Evolutionary conservation across 805 yeast genomes (phyloP).

Genomic region (Tetrapisispora nanseiensis): DNA sequence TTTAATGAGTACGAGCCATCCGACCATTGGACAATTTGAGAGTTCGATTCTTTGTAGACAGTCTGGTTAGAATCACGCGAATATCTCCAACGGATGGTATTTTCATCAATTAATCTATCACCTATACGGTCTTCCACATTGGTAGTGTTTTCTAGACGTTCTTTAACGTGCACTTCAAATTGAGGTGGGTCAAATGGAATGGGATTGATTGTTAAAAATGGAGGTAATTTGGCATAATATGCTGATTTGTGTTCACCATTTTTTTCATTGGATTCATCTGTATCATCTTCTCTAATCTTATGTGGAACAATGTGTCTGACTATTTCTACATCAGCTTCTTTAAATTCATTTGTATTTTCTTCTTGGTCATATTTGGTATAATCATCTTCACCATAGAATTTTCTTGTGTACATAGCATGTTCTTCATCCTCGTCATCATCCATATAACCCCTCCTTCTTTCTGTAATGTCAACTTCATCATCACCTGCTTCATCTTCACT

Average conservation of each 20-base stretch:
- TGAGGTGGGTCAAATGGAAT: constrained; percentile 74
- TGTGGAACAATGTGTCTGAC: constrained; percentile 38
- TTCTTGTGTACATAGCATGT: constrained; percentile 27
- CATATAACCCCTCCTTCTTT: constrained; percentile 15
- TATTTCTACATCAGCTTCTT: constrained; percentile 31
- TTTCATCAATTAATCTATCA: constrained; percentile 61
- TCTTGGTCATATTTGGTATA: constrained; percentile 24
- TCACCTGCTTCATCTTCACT: constrained; percentile 19
- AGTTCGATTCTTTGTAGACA: constrained; percentile 75
- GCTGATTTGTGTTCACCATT: constrained; percentile 27
- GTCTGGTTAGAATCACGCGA: constrained; percentile 61
- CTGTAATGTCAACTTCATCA: constrained; percentile 11
- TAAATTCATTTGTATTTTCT: constrained; percentile 29
- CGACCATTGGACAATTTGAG: constrained; percentile 87
- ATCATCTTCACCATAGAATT: constrained; percentile 28
- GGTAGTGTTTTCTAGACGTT: constrained; percentile 25
- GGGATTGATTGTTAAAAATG: constrained; percentile 73
- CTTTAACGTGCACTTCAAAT: constrained; percentile 42
- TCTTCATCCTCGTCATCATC: constrained; percentile 32
- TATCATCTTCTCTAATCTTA: constrained; percentile 30
- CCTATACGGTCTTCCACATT: constrained; percentile 45
- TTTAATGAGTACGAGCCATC: constrained; percentile 84
- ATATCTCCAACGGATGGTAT: constrained; percentile 91
- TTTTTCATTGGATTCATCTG: constrained; percentile 11
- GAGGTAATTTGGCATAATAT: constrained; percentile 61